Base-by-base conservation (phyloP, 768 basidiomycete genomes). In the Boletus speciosus region DNA sequence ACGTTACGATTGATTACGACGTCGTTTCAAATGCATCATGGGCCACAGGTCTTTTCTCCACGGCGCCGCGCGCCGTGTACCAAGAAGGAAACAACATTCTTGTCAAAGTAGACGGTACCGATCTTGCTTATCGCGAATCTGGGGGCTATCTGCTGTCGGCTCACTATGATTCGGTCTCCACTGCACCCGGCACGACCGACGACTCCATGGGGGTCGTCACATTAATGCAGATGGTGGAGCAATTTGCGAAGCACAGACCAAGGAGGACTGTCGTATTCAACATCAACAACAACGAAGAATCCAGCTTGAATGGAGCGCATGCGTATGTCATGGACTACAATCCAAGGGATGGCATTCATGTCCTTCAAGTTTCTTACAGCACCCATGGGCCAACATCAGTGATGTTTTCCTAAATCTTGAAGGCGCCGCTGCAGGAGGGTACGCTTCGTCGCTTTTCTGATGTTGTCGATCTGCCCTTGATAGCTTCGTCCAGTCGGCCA, bases 231-330 rank as follows among this genome's bases (percentile, higher is more conserved):
- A 76, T 93, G 59, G 72, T 88, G 35, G 71, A 82, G 38, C 79
- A 82, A 57, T 74, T 83, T 49, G 73, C 76, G 0, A 68, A 71
- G 51, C 73, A 83, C 38, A 72, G 76, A 7, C 81, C 81, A 1
- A 69, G 72, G 39, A 76, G 83, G 37, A 88, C 87, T 0, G 84
- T 85, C 6, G 70, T 93, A 4, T 90, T 93, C 74, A 90, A 92
- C 61, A 79, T 90, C 66, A 93, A 93, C 67, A 92, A 93, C 56
- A 90, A 86, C 1, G 91, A 93, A 64, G 90, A 93, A 61, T 83
- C 89, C 65, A 80, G 83, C 34, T 66, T 92, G 58, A 78, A 85
- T 55, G 90, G 90, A 23, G 85, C 89, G 8, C 83, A 84, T 63
- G 74, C 77, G 80, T 89, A 66, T 58, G 68, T 47, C 47, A 51